Conservation (phyloP, 148 eudicot genomes). For the Cornus florida region DNA sequence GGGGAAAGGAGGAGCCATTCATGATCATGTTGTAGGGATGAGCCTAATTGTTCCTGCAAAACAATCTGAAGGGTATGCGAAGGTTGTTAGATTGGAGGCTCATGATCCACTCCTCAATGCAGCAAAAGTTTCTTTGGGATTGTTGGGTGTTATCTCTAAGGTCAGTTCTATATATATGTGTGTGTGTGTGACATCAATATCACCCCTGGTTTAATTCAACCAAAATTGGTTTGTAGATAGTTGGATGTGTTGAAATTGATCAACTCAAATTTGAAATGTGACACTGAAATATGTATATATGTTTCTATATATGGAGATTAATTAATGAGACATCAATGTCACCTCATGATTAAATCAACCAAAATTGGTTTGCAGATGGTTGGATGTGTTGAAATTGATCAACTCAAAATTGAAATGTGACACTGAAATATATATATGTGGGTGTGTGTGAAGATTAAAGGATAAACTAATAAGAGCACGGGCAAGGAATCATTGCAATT, state of each 20-base stretch:
- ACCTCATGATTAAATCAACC: not conserved
- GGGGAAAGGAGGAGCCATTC: constrained; percentile 80
- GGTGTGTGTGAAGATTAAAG: not conserved
- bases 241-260: not conserved
- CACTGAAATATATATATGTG: too few species aligned
- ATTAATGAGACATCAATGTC: not conserved
- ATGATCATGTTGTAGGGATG: constrained; percentile 69
- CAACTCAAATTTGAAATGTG: too few species aligned
- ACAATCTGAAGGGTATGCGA: constrained; percentile 58
- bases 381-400: not conserved
- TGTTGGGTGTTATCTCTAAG: constrained; percentile 83
- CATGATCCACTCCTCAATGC: constrained; percentile 50
- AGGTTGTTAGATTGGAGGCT: constrained; percentile 36
- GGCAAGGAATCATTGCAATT: not conserved
- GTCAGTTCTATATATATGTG: constrained; percentile 21
- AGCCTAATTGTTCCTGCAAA: constrained; percentile 49
- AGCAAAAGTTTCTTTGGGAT: constrained; percentile 74
- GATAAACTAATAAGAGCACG: not conserved
- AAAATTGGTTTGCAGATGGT: not conserved
- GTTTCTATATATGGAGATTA: too few species aligned
- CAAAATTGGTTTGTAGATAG: not conserved
- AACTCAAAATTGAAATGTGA: too few species aligned
- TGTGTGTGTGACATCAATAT: not conserved
- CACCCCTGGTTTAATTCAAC: not conserved
- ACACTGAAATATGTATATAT: too few species aligned